These are phyloP conservation scores for Striga asiatica DNA, from an alignment of 257 asterid genomes.

Conservation along the genomic window DNA sequence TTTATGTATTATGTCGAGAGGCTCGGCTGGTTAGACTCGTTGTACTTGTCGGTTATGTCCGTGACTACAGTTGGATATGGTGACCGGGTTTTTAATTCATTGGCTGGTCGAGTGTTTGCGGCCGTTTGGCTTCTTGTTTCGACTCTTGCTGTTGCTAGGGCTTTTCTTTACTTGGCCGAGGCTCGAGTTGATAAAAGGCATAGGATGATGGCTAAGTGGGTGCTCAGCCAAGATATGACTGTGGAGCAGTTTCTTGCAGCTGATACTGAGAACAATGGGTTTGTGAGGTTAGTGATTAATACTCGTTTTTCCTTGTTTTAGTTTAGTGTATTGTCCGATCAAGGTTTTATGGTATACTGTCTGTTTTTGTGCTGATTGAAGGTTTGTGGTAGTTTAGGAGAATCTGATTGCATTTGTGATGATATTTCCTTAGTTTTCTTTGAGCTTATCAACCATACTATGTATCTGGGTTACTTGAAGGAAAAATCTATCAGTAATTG, in stretches of 20 bases:
- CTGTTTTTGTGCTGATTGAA: too few species aligned
- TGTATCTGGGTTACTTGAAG: too few species aligned
- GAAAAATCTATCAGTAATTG: too few species aligned
- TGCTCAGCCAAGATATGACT: conserved; percentile 80
- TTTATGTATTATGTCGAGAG: conserved; percentile 75
- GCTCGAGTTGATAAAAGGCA: conserved; percentile 84
- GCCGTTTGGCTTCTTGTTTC: conserved; percentile 94
- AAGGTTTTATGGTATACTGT: neutral
- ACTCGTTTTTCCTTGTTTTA: neutral
- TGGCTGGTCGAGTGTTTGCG: conserved; percentile 79
- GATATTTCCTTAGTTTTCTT: too few species aligned
- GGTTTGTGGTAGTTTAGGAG: too few species aligned
- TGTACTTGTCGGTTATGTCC: conserved; percentile 87
- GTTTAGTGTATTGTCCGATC: neutral
- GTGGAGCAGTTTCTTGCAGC: conserved; percentile 93
- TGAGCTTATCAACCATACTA: too few species aligned
- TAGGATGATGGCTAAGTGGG: conserved; percentile 84
- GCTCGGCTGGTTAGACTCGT: conserved; percentile 64
- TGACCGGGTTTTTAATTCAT: conserved; percentile 65
- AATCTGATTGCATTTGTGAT: too few species aligned
- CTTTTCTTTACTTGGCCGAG: conserved; percentile 93
- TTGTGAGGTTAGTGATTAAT: conserved; percentile 40
- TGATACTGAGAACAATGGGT: conserved; percentile 80
- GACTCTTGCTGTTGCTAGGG: conserved; percentile 93
- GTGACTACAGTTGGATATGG: conserved; percentile 98